These are phyloP conservation scores for Colletotrichum lini DNA, from an alignment of 2,329 filamentous ascomycete species.

Conservation along the genomic window DNA sequence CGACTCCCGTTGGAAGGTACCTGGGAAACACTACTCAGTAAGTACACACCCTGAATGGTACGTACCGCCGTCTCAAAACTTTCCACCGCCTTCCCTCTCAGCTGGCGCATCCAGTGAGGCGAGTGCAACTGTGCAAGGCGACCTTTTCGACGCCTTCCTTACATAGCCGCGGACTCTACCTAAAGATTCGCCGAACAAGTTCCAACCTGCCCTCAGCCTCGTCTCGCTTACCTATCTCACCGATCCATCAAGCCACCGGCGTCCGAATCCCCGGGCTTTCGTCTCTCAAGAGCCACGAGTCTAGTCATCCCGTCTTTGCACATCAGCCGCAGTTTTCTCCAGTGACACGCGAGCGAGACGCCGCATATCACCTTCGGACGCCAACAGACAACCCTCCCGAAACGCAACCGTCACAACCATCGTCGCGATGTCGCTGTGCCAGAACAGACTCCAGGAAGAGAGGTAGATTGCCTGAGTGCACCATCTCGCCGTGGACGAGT, in stretches of 20 bases:
- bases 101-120: constrained; percentile 31
- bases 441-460: constrained; percentile 90
- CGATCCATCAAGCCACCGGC: too few relatives aligned
- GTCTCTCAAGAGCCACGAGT: background rate
- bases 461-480: constrained; percentile 68
- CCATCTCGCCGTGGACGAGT: constrained; percentile 14
- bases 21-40: background rate
- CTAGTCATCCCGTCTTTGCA: constrained; percentile 1
- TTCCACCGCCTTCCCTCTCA: constrained; percentile 38
- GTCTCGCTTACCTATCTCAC: background rate
- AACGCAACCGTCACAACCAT: constrained; percentile 24
- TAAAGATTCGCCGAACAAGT: constrained; percentile 1
- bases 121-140: constrained; percentile 22
- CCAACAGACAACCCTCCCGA: background rate
- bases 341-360: constrained; percentile 22
- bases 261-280: background rate
- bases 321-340: constrained; percentile 2
- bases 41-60: constrained; percentile 10
- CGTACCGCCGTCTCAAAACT: constrained; percentile 38
- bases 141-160: constrained; percentile 23
- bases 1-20: constrained; percentile 6
- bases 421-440: constrained; percentile 83
- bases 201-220: background rate
- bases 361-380: background rate
- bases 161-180: constrained; percentile 10